Evolutionary conservation across 2,329 filamentous ascomycete species (phyloP), one percentile per base, ranked within the genome.

Genomic region (Aspergillus cejpii): DNA sequence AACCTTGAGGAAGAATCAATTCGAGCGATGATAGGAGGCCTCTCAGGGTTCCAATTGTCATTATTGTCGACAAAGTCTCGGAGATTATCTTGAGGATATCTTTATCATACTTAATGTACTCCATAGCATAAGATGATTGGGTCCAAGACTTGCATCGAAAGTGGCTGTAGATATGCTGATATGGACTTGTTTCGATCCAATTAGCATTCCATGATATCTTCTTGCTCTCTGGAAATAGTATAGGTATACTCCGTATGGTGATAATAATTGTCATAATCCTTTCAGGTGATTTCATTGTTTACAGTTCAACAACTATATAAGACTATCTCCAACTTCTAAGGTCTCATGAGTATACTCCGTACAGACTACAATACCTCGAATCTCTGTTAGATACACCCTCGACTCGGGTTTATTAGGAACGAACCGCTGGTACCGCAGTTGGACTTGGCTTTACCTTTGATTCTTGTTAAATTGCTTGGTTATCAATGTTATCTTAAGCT

Each of bases 161-260:
- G 52, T 59, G 59, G 58, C 46, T 55, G 55, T 57, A 61, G 59
- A 61, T 61, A 61, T 55, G 55, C 56, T 61, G 59, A 61, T 61
- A 61, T n/a, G 17, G 15, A 10, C 8, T 19, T 34, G 15, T 20
- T 6, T 19, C 23, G 39, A 31, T 31, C 61, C 60, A 63, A 64
- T 63, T 54, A 61, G 33, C 42, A 36, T 8, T 20, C 8, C 7
- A 11, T 26, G 19, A 19, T 17, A 20, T 12, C 17, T 23, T 28
- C 45, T 52, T 52, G 49, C 51, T 45, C 39, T 33, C 24, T 17
- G 26, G n/a, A n/a, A n/a, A n/a, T n/a, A n/a, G n/a, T n/a, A 29
- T 20, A 28, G 26, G 26, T 28, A 28, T 8, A n/a, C n/a, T n/a
- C n/a, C n/a, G n/a, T n/a, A n/a, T n/a, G n/a, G n/a, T n/a, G n/a